Evolutionary conservation across 1,139 yeast genomes (phyloP), one percentile per base, ranked within the genome.

Genomic region (Groenewaldozyma auringiensis): DNA sequence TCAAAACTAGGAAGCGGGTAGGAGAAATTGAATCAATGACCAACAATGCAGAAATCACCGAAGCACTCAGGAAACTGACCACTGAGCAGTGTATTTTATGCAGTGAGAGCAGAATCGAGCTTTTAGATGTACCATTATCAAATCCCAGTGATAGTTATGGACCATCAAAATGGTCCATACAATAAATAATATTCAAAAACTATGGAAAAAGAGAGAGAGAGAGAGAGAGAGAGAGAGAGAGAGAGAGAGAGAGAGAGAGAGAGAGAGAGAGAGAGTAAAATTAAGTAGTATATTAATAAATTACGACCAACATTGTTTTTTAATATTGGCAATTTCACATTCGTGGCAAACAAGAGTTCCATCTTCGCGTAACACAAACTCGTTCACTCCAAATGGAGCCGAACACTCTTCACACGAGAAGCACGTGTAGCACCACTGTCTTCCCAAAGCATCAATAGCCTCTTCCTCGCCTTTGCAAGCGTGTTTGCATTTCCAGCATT

Each of bases 1-100:
- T 81, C 59, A 74, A 78, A 42, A 72, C 82, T 50, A 81, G 81
- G 57, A 79, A 78, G 58, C 70, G 78, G 36, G 74, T 83, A 45
- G 75, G 76, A 41, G 74, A 71, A 44, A 67, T 81, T 44, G 81
- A 79, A 51, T 70, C 56, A 32, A 18, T 21, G n/a, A 52, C 53
- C 44, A 62, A 40, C 50, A 60, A 56, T 50, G 57, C 56, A 44
- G 63, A 58, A 64, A 44, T 56, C 8, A 48, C 58, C 13, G 68
- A 50, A 49, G 79, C 77, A 45, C 65, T 88, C 42, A 94, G 86
- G 53, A 67, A 70, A 1, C 60, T 84, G 9, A 64, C 88, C 40
- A 69, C 81, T 0, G 74, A 75, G 33, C 85, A 81, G 53, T 92
- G 98, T 64, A 74, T 82, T 11, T 66, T 88, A 31, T 92, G 98